Conservation (phyloP, 495 filamentous ascomycete genomes). For the Mytilinidion resinicola region DNA sequence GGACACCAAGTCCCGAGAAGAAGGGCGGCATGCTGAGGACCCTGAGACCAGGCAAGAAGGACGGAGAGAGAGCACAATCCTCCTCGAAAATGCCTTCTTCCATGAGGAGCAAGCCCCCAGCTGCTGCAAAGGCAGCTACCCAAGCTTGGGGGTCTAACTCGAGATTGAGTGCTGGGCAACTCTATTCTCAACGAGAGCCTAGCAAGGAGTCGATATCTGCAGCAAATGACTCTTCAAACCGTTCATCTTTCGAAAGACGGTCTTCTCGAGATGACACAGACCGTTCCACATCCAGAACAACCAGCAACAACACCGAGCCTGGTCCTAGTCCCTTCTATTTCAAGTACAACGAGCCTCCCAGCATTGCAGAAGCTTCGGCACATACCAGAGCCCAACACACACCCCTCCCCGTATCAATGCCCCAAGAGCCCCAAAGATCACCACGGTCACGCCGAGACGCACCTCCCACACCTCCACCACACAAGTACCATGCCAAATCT, state of each 20-base stretch:
- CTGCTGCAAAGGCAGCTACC: slow-evolving; percentile 79
- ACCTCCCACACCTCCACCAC: slow-evolving; percentile 7
- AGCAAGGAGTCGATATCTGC: slow-evolving; percentile 4
- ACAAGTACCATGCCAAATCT: slow-evolving; percentile 3
- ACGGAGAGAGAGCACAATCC: slow-evolving; percentile 45
- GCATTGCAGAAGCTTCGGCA: neutral
- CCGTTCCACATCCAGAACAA: neutral
- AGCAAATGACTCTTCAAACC: neutral
- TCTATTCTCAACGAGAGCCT: slow-evolving; percentile 1
- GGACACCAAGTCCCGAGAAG: slow-evolving; percentile 77
- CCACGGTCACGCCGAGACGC: slow-evolving; percentile 7
- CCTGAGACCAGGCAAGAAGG: slow-evolving; percentile 59
- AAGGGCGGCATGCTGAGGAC: slow-evolving; percentile 76
- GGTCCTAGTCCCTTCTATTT: slow-evolving; percentile 15
- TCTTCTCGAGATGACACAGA: slow-evolving; percentile 5
- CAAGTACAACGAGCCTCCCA: slow-evolving; percentile 1
- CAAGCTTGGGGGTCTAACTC: slow-evolving; percentile 59
- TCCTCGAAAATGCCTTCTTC: slow-evolving; percentile 33
- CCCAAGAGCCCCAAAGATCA: neutral
- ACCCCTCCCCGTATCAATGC: too few species aligned
- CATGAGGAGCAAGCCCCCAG: slow-evolving; percentile 32
- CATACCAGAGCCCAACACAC: too few species aligned
- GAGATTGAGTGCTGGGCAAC: neutral
- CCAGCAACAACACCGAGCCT: slow-evolving; percentile 3
- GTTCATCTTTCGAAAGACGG: slow-evolving; percentile 17